Evolutionary conservation across 2,329 filamentous ascomycete species (phyloP).

Genomic region (Periconia sp.): DNA sequence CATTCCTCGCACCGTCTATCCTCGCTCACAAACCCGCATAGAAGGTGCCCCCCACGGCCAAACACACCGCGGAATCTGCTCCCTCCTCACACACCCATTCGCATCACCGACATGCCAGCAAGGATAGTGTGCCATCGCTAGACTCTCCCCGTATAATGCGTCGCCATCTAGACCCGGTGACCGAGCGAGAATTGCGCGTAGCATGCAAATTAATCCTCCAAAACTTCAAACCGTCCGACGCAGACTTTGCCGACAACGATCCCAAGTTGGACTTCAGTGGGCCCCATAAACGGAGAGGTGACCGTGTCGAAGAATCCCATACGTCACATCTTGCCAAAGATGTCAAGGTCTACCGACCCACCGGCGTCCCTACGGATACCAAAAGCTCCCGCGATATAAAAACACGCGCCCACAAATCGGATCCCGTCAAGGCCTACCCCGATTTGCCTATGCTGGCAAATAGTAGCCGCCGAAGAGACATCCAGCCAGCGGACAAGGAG

Average conservation of each 20-base stretch:
- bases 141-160: constrained; percentile 48
- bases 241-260: constrained; percentile 39
- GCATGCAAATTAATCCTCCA: constrained; percentile 50
- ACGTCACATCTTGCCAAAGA: constrained; percentile 5
- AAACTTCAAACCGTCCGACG: constrained; percentile 44
- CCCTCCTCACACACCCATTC: constrained; percentile 13
- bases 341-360: constrained; percentile 29
- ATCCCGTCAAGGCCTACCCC: constrained; percentile 29
- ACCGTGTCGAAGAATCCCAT: constrained; percentile 16
- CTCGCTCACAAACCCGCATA: constrained; percentile 20
- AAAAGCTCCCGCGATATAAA: constrained; percentile 26
- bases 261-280: constrained; percentile 39
- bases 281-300: constrained; percentile 24
- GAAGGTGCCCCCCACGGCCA: constrained; percentile 36
- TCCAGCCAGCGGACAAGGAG: constrained; percentile 24
- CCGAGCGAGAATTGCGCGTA: constrained; percentile 49
- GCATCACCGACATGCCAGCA: constrained; percentile 29
- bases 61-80: constrained; percentile 29
- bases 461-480: constrained; percentile 35
- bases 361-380: constrained; percentile 33
- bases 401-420: constrained; percentile 25
- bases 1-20: constrained; percentile 1
- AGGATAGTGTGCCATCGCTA: constrained; percentile 37
- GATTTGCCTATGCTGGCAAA: constrained; percentile 33
- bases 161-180: constrained; percentile 44